Percentiles rank a stretch among this genome's conserved stretches.
Conservation (phyloP, 768 basidiomycete species). For the Serendipita indica region DNA sequence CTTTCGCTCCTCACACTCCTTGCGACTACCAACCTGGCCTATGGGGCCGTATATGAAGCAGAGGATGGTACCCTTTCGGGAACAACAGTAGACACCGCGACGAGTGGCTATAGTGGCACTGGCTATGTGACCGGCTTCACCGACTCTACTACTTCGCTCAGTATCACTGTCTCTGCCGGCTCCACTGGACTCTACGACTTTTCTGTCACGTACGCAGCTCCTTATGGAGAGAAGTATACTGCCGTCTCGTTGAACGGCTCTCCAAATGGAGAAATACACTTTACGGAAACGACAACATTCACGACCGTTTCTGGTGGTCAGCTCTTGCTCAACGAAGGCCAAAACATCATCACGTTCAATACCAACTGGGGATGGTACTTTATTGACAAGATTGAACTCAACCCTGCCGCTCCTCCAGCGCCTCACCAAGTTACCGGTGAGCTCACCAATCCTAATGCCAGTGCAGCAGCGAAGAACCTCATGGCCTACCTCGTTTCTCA, state of each 20-base stretch:
- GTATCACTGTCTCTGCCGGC: not conserved
- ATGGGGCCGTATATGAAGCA: constrained; percentile 7
- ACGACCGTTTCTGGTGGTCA: constrained; percentile 10
- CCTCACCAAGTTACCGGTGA: constrained; percentile 12
- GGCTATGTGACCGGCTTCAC: constrained; percentile 6
- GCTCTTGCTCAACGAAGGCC: constrained; percentile 10
- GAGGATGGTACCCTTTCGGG: constrained; percentile 10
- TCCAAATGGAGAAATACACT: not conserved
- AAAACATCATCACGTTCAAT: constrained; percentile 11
- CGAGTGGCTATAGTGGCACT: constrained; percentile 8
- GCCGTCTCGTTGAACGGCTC: not conserved
- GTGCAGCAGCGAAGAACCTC: constrained; percentile 1
- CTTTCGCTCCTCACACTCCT: not conserved
- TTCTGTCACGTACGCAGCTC: not conserved
- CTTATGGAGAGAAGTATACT: constrained; percentile 5
- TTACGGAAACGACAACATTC: not conserved
- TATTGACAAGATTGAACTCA: constrained; percentile 11
- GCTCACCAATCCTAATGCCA: constrained; percentile 10
- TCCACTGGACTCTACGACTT: constrained; percentile 7
- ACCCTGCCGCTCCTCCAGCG: constrained; percentile 6
- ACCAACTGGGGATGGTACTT: constrained; percentile 14
- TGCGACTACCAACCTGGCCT: not conserved
- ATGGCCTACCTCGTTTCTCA: constrained; percentile 9
- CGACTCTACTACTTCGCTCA: not conserved
- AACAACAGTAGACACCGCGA: constrained; percentile 9